Conservation (phyloP, 2,329 filamentous ascomycete species). For the Verticillium alfalfae region DNA sequence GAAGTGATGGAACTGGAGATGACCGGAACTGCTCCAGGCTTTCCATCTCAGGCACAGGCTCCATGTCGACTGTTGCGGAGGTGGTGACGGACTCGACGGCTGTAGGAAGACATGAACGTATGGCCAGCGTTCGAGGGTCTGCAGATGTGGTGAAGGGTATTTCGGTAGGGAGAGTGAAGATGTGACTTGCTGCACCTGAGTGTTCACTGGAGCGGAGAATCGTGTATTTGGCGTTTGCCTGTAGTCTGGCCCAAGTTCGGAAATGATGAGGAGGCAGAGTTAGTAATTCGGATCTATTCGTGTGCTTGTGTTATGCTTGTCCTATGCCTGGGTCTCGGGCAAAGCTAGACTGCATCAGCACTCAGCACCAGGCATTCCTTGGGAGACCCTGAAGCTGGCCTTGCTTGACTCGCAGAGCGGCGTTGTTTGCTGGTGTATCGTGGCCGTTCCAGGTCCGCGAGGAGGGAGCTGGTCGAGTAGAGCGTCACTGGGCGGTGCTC, state of each 20-base stretch:
- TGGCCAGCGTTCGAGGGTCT: background rate
- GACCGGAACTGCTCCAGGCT: constrained; percentile 61
- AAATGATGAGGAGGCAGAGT: background rate
- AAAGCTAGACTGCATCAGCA: background rate
- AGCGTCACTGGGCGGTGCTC: background rate
- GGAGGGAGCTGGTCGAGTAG: background rate
- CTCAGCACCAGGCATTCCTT: background rate
- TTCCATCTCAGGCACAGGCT: constrained; percentile 64
- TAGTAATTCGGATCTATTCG: background rate
- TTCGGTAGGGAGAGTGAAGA: background rate
- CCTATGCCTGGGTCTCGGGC: background rate
- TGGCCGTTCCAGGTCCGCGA: background rate
- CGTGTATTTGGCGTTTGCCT: background rate
- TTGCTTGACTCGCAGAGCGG: background rate
- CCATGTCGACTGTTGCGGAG: constrained; percentile 39
- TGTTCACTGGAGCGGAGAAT: background rate
- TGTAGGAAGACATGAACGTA: background rate
- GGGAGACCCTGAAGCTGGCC: background rate
- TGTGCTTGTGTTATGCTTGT: background rate
- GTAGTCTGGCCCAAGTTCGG: background rate
- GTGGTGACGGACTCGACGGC: background rate
- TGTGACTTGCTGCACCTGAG: background rate
- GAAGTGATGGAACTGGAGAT: constrained; percentile 49
- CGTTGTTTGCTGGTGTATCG: background rate
- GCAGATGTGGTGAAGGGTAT: background rate